Evolutionary conservation across 495 filamentous ascomycete species (phyloP), one percentile per base, ranked within the genome.

Genomic region (Astrothelium macrocarpum): DNA sequence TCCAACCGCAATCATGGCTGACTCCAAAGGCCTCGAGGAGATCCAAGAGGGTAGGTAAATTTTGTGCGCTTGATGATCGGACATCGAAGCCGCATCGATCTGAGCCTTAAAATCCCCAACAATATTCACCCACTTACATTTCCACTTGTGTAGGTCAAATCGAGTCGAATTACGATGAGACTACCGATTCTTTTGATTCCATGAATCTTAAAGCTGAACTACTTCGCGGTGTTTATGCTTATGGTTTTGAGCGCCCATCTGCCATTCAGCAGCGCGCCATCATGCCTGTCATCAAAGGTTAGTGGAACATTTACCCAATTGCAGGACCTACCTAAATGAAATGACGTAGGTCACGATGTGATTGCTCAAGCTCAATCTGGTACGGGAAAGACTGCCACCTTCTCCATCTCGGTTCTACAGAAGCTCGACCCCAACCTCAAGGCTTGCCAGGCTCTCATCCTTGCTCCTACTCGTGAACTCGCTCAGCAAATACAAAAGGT

Each of bases 151-250:
- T 79, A 95, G 95, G 89, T 75, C 89, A 92, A 81, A 97, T 99
- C 82, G 94, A 97, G 82, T 96, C 92, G 73, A 99, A 97, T 89
- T 99, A 99, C 81, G 94, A 99, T 85, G 95, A 99, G 85, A 90
- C 93, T 72, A 94, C 92, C 77, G 94, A 99, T 79, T 95, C 91
- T 64, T 98, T 98, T 78, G 94, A 98, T 79, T 83, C 91, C 66
- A 98, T 98, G 94, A 86, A 87, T 79, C 84, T 98, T 72, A 96
- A 95, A 84, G 71, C 88, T 59, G 94, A 98, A 84, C 86, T 98
- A 73, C 88, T 98, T 72, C 92, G 94, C 81, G 94, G 94, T 83
- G 90, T 98, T 78, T 98, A 98, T 78, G 94, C 94, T 71, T 98
- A 98, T 75, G 94, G 94, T 86, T 98, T 96, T 80, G 94, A 98